These are phyloP conservation scores for Pestalotiopsis sp. DNA, from an alignment of 2,329 filamentous ascomycete genomes.

Conservation along the genomic window DNA sequence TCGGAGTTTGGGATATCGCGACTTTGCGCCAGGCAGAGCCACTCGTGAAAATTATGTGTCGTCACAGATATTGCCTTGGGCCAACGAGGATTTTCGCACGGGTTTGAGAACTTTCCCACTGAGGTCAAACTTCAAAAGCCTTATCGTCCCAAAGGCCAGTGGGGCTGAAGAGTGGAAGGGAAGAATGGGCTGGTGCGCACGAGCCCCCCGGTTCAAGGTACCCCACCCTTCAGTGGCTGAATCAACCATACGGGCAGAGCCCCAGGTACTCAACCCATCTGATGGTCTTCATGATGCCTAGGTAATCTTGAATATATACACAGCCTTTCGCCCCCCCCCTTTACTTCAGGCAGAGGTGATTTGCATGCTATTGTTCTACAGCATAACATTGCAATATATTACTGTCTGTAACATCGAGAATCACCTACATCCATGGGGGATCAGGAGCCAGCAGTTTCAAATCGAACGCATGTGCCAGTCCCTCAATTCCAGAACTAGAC, in stretches of 20 bases:
- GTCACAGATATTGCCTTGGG: constrained; percentile 12
- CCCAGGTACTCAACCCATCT: neutral
- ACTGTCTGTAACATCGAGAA: no score
- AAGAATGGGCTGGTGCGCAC: neutral
- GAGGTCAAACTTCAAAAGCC: constrained; percentile 1
- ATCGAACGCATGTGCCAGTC: no score
- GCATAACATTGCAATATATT: no score
- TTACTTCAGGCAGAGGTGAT: no score
- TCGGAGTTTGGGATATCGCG: constrained; percentile 8
- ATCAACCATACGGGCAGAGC: neutral
- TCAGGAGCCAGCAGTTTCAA: no score
- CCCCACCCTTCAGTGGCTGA: neutral
- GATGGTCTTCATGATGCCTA: no score
- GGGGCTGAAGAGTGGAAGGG: neutral
- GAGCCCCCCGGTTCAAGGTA: neutral
- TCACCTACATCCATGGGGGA: no score
- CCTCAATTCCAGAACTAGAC: no score
- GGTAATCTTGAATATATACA: no score
- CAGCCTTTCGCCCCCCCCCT: no score
- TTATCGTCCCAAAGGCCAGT: neutral
- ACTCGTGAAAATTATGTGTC: constrained; percentile 13
- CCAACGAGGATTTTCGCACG: constrained; percentile 10
- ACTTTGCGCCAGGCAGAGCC: constrained; percentile 29
- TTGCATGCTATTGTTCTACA: no score
- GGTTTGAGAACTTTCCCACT: constrained; percentile 9